Conservation (phyloP, 331 rosid genomes). For the Ulmus americana region DNA sequence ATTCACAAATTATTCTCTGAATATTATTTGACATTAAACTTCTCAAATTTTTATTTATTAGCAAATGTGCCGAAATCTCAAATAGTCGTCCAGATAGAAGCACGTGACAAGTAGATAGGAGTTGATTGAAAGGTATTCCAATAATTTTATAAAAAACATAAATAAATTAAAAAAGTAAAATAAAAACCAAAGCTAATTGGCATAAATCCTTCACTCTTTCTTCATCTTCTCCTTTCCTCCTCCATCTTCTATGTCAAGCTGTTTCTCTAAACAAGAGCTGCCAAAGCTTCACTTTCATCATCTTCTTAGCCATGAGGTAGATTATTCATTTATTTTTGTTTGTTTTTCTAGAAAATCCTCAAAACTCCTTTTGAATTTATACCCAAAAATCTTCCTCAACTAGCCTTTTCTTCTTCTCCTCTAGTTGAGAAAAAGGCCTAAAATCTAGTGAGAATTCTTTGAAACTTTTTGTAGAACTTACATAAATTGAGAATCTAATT, state of each 20-base stretch:
- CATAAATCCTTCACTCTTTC: too few species aligned
- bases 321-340: conserved; percentile 50
- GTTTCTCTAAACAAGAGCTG: conserved; percentile 58
- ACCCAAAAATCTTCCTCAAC: conserved; percentile 22
- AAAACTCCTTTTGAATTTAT: conserved; percentile 20
- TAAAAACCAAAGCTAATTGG: too few species aligned
- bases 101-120: too few species aligned
- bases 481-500: conserved; percentile 25
- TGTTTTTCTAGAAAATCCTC: conserved; percentile 8
- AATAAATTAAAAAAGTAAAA: too few species aligned
- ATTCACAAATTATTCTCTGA: rapidly evolving
- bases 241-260: conserved; percentile 52
- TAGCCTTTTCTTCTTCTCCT: conserved; percentile 8
- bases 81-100: too few species aligned
- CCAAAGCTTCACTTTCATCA: conserved; percentile 57
- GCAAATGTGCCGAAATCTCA: too few species aligned
- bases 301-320: conserved; percentile 76
- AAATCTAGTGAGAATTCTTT: conserved; percentile 23
- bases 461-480: conserved; percentile 17
- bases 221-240: too few species aligned
- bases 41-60: too few species aligned
- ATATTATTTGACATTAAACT: too few species aligned
- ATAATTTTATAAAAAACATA: too few species aligned
- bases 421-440: conserved; percentile 25
- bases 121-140: too few species aligned